A percentile compares a stretch with the other conserved stretches of the same genome.
phyloP scores from a whole-genome alignment of 2,329 filamentous ascomycete species.

The Pleurostoma richardsiae region DNA sequence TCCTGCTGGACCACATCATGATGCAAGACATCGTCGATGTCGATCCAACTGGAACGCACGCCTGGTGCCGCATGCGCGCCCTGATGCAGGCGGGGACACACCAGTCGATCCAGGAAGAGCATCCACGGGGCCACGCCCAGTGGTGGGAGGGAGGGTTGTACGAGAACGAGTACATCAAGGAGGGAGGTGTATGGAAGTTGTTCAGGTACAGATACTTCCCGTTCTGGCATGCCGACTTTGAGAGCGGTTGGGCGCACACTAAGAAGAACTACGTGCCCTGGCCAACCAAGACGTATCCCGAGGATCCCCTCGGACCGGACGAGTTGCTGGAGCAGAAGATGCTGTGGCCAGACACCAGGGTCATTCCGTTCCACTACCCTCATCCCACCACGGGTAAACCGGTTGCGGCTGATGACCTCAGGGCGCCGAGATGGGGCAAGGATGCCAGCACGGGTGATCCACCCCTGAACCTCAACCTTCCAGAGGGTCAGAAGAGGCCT shows the following conservation, averaged over 20 bases:
- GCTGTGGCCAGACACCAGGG: slow-evolving; percentile 52
- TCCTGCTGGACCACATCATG: slow-evolving; percentile 52
- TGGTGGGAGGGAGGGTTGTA: slow-evolving; percentile 57
- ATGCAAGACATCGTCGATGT: slow-evolving; percentile 53
- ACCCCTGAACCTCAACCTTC: slow-evolving; percentile 33
- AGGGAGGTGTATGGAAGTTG: slow-evolving; percentile 48
- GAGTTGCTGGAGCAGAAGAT: slow-evolving; percentile 47
- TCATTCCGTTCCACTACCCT: slow-evolving; percentile 47
- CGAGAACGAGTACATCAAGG: slow-evolving; percentile 55
- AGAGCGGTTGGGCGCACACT: slow-evolving; percentile 48
- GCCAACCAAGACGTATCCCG: slow-evolving; percentile 39
- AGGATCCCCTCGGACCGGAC: slow-evolving; percentile 45
- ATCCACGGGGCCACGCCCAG: slow-evolving; percentile 46
- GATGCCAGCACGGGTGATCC: slow-evolving; percentile 31
- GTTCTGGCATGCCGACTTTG: slow-evolving; percentile 51
- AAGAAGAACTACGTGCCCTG: slow-evolving; percentile 49
- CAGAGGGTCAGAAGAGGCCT: slow-evolving; percentile 25
- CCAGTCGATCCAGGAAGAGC: slow-evolving; percentile 40
- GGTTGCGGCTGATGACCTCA: slow-evolving; percentile 39
- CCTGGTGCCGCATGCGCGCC: slow-evolving; percentile 45
- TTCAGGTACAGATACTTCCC: slow-evolving; percentile 50
- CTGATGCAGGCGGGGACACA: slow-evolving; percentile 52
- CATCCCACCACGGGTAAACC: slow-evolving; percentile 43
- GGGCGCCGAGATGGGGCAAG: slow-evolving; percentile 38
- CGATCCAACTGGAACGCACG: slow-evolving; percentile 36